Percentiles rank a stretch among this genome's conserved stretches.
Conservation (phyloP, 345 rosid genomes). For the Citrus sinensis region DNA sequence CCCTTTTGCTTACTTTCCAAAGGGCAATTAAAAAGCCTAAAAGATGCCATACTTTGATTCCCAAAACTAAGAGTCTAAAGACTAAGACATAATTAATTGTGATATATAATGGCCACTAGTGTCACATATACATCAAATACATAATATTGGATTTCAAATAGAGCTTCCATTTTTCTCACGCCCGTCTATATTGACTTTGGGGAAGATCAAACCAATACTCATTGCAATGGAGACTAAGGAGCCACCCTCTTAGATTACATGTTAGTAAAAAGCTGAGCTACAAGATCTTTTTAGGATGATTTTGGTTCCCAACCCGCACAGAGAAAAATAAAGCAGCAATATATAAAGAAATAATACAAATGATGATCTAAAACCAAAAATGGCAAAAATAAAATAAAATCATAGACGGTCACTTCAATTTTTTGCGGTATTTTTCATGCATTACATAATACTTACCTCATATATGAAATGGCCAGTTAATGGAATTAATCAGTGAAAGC, state of each 20-base stretch:
- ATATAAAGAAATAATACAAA: not conserved
- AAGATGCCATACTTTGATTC: not conserved
- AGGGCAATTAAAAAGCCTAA: not conserved
- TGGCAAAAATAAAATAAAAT: no score
- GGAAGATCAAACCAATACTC: constrained; percentile 31
- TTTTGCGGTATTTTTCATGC: not conserved
- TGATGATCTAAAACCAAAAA: not conserved
- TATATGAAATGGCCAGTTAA: constrained; percentile 7
- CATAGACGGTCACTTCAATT: not conserved
- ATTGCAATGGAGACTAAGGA: constrained; percentile 30
- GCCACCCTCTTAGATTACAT: constrained; percentile 36
- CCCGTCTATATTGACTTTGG: constrained; percentile 43
- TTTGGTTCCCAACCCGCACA: constrained; percentile 34
- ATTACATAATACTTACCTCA: constrained; percentile 23
- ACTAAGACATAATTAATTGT: not conserved
- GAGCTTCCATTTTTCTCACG: constrained; percentile 28
- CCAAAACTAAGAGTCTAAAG: not conserved
- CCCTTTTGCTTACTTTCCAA: not conserved
- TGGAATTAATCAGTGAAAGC: constrained; percentile 23
- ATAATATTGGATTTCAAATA: constrained; percentile 22
- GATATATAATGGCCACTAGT: constrained; percentile 31
- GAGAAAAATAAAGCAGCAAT: not conserved
- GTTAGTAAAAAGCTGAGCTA: constrained; percentile 43
- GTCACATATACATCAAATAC: not conserved
- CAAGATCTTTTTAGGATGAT: constrained; percentile 39